These are phyloP conservation scores for Septoria petroselini DNA, from an alignment of 2,329 filamentous ascomycete species.

Conservation along the genomic window DNA sequence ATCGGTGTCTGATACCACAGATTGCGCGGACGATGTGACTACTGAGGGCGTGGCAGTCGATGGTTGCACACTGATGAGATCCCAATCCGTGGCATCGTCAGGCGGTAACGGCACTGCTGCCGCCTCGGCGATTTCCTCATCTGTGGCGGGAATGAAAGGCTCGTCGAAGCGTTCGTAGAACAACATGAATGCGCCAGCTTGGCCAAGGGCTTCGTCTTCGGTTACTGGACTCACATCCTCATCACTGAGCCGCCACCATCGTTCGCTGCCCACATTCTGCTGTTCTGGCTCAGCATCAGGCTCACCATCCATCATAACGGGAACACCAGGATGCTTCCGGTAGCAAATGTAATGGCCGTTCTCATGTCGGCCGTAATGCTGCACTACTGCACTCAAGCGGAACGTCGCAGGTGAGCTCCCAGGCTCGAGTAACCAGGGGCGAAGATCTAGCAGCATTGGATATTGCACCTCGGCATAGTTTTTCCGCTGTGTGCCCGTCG, in stretches of 20 bases:
- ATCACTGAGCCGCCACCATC: slow-evolving; percentile 92
- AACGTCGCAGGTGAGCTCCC: slow-evolving; percentile 19
- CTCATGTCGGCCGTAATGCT: slow-evolving; percentile 85
- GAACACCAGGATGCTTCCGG: slow-evolving; percentile 59
- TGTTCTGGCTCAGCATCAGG: slow-evolving; percentile 16
- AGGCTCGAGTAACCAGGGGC: slow-evolving; percentile 71
- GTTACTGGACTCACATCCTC: slow-evolving; percentile 73
- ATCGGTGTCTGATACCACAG: slow-evolving; percentile 23
- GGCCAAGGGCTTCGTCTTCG: slow-evolving; percentile 68
- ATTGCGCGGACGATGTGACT: slow-evolving; percentile 21
- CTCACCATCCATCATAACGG: slow-evolving; percentile 29
- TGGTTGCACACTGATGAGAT: slow-evolving; percentile 9
- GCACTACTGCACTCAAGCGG: slow-evolving; percentile 63
- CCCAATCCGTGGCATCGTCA: slow-evolving; percentile 24
- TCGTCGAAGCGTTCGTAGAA: slow-evolving; percentile 71
- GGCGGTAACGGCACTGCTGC: slow-evolving; percentile 22
- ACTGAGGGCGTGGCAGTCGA: slow-evolving; percentile 22
- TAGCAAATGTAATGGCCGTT: slow-evolving; percentile 97
- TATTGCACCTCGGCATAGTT: slow-evolving; percentile 79
- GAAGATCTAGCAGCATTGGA: slow-evolving; percentile 69
- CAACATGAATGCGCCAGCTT: slow-evolving; percentile 90
- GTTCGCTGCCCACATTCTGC: slow-evolving; percentile 40
- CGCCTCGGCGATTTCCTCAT: slow-evolving; percentile 10
- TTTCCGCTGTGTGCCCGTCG: slow-evolving; percentile 74
- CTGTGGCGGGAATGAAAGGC: not conserved